These are phyloP conservation scores for Rhodamnia argentea DNA, from an alignment of 345 rosid species.

Conservation along the genomic window DNA sequence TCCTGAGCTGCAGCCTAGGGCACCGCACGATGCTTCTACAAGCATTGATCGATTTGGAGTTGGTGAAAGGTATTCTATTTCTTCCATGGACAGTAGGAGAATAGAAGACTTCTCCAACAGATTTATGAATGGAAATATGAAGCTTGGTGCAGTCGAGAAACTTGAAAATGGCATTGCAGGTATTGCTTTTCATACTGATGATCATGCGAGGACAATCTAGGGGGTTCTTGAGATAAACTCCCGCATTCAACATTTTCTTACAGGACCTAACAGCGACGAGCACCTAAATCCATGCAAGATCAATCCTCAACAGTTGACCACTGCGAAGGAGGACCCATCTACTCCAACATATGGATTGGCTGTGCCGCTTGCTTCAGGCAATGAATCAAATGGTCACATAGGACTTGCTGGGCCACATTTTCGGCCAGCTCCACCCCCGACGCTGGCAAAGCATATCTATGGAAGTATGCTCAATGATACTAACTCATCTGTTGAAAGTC, in stretches of 20 bases:
- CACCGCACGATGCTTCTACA: constrained; percentile 38
- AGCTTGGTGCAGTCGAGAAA: constrained; percentile 27
- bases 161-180: constrained; percentile 62
- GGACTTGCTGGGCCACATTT: constrained; percentile 33
- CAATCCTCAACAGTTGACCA: constrained; percentile 27
- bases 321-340: constrained; percentile 46
- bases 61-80: constrained; percentile 26
- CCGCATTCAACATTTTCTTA: constrained; percentile 4
- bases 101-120: constrained; percentile 47
- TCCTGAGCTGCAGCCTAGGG: constrained; percentile 40
- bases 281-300: constrained; percentile 30
- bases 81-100: constrained; percentile 45
- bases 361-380: constrained; percentile 29
- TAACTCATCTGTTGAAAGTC: constrained; percentile 39
- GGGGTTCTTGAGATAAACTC: not conserved
- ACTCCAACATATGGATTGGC: constrained; percentile 34
- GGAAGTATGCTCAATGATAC: constrained; percentile 39
- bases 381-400: constrained; percentile 46
- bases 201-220: not conserved
- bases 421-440: constrained; percentile 30
- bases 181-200: constrained; percentile 8
- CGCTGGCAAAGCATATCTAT: constrained; percentile 31
- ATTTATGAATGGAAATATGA: constrained; percentile 45
- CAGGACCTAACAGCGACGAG: constrained; percentile 45
- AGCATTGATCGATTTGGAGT: constrained; percentile 31